Conservation (phyloP, 2,329 filamentous ascomycete genomes). For the Aureobasidium mangrovei region DNA sequence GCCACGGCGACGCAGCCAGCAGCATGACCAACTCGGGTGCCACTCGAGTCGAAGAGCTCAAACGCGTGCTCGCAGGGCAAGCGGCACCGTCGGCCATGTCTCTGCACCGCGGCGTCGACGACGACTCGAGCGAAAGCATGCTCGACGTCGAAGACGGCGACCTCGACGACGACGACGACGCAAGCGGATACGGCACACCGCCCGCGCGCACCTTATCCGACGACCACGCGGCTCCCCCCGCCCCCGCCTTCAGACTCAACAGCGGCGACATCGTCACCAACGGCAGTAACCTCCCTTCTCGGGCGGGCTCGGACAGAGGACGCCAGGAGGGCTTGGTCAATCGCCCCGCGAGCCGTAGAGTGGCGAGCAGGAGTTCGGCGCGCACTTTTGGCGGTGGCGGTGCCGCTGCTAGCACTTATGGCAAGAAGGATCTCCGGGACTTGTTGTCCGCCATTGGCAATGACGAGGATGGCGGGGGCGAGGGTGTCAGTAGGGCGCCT, state of each 20-base stretch:
- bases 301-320: neutral
- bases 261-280: slow-evolving; percentile 9
- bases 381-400: neutral
- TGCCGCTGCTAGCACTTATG: neutral
- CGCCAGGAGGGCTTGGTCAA: neutral
- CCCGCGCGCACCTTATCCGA: neutral
- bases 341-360: neutral
- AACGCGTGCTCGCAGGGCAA: slow-evolving; percentile 36
- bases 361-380: slow-evolving; percentile 10
- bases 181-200: neutral
- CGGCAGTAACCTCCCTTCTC: neutral
- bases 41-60: slow-evolving; percentile 38
- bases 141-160: slow-evolving; percentile 31
- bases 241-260: slow-evolving; percentile 9
- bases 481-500: neutral
- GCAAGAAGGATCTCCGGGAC: slow-evolving; percentile 10
- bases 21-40: slow-evolving; percentile 41
- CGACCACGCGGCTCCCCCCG: neutral
- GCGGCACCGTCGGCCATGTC: neutral
- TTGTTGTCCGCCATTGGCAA: slow-evolving; percentile 6
- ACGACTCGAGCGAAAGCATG: slow-evolving; percentile 57
- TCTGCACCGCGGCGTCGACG: slow-evolving; percentile 26
- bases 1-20: slow-evolving; percentile 16
- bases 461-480: neutral
- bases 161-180: slow-evolving; percentile 9